These are phyloP conservation scores for Urtica urens DNA, from an alignment of 306 rosid genomes.

Conservation along the genomic window DNA sequence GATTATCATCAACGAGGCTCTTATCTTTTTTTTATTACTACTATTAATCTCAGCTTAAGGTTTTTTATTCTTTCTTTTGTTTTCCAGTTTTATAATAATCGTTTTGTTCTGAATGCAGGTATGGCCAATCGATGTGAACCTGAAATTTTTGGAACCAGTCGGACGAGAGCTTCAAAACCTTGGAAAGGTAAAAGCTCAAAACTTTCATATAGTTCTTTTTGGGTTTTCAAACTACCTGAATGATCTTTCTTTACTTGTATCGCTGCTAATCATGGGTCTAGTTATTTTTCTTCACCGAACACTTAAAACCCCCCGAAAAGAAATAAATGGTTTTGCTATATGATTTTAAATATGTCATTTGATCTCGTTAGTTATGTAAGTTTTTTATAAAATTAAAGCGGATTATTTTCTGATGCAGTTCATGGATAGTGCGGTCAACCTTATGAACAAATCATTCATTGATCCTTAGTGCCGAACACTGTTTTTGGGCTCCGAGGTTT, in stretches of 20 bases:
- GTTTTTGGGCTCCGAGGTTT: too few relatives aligned
- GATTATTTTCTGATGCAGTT: constrained; percentile 65
- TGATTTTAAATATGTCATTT: neutral
- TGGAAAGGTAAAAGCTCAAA: constrained; percentile 54
- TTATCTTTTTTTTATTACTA: neutral
- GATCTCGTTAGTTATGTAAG: too few relatives aligned
- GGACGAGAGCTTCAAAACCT: constrained; percentile 74
- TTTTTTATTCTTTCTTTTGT: neutral
- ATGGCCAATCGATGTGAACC: constrained; percentile 66
- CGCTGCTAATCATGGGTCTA: too few relatives aligned
- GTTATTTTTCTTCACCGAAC: too few relatives aligned
- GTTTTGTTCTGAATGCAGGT: constrained; percentile 35
- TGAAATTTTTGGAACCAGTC: constrained; percentile 80
- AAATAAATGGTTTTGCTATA: neutral
- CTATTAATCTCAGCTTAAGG: neutral
- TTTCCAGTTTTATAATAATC: neutral
- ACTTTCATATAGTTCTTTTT: neutral
- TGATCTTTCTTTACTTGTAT: neutral
- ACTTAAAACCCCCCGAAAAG: neutral
- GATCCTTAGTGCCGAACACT: constrained; percentile 40
- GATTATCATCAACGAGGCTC: too few relatives aligned
- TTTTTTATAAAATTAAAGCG: too few relatives aligned
- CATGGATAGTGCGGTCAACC: constrained; percentile 84
- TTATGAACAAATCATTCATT: constrained; percentile 83
- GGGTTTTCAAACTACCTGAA: neutral